phyloP scores from a whole-genome alignment of 805 yeast genomes.

The Zygosaccharomyces siamensis region DNA sequence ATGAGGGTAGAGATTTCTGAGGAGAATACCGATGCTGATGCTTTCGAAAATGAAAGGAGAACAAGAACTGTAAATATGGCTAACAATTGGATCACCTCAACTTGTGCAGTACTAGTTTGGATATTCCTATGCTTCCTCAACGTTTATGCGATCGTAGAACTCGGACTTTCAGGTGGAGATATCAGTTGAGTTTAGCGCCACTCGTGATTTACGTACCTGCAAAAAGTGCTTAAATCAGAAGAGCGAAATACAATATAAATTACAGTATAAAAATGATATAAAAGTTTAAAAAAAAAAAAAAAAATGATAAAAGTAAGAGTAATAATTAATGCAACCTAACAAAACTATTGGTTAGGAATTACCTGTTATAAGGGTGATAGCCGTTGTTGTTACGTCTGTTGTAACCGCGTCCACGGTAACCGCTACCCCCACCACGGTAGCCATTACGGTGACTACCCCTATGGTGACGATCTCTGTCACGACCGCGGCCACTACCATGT shows the following conservation, averaged over 20 bases:
- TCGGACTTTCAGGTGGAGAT: constrained; percentile 31
- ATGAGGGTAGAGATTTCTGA: constrained; percentile 52
- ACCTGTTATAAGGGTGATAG: constrained; percentile 35
- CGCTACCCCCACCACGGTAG: constrained; percentile 17
- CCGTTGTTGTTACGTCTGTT: constrained; percentile 26
- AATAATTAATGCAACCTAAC: neutral
- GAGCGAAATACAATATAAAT: neutral
- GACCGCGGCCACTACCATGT: constrained; percentile 31
- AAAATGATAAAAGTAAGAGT: neutral
- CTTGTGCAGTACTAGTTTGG: constrained; percentile 59
- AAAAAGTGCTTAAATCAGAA: neutral
- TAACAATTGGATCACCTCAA: constrained; percentile 56
- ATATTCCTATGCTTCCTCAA: constrained; percentile 65
- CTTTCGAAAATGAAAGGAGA: constrained; percentile 13
- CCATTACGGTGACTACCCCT: constrained; percentile 16
- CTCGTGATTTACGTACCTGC: neutral
- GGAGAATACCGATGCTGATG: constrained; percentile 13
- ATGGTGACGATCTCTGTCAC: constrained; percentile 21
- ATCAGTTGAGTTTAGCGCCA: constrained; percentile 11
- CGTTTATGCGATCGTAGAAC: constrained; percentile 51
- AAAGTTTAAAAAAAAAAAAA: constrained; percentile 3
- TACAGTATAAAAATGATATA: neutral
- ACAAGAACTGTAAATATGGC: constrained; percentile 46
- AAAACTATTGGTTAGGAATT: constrained; percentile 1
- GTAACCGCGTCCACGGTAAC: constrained; percentile 27